Percentiles rank a stretch among this genome's conserved stretches.
These are phyloP conservation scores for Candida khao-thaluensis DNA, from an alignment of 805 yeast genomes.

Conservation along the genomic window DNA sequence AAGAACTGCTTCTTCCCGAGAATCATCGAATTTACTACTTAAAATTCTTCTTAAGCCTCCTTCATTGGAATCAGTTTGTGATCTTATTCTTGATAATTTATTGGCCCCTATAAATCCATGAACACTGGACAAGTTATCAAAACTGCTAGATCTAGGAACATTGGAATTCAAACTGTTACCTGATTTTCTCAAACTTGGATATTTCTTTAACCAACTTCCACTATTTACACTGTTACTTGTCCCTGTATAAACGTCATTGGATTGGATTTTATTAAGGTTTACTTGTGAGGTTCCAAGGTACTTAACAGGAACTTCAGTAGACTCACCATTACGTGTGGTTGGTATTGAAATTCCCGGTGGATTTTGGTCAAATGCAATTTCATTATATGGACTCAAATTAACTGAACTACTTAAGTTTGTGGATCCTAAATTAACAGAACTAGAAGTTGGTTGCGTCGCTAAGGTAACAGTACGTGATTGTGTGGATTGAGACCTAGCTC, in stretches of 20 bases:
- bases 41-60: constrained; percentile 8
- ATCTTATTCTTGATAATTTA: constrained; percentile 13
- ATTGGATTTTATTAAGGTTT: constrained; percentile 1
- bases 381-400: not conserved
- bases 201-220: constrained; percentile 28
- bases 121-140: constrained; percentile 13
- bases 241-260: constrained; percentile 6
- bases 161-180: constrained; percentile 7
- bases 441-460: constrained; percentile 1
- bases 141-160: constrained; percentile 13
- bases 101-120: constrained; percentile 14
- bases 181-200: constrained; percentile 22
- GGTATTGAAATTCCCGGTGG: constrained; percentile 70
- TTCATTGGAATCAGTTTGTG: constrained; percentile 11
- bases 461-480: constrained; percentile 7
- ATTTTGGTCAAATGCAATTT: constrained; percentile 16
- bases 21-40: constrained; percentile 13
- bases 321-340: constrained; percentile 74
- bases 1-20: not conserved
- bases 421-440: constrained; percentile 1
- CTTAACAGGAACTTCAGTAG: constrained; percentile 61
- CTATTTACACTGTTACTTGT: constrained; percentile 1
- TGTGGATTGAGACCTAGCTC: constrained; percentile 25
- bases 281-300: not conserved
- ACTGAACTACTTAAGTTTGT: too few species aligned